Conservation (phyloP, 2,329 filamentous ascomycete genomes). For the Acrocalymma vagum region DNA sequence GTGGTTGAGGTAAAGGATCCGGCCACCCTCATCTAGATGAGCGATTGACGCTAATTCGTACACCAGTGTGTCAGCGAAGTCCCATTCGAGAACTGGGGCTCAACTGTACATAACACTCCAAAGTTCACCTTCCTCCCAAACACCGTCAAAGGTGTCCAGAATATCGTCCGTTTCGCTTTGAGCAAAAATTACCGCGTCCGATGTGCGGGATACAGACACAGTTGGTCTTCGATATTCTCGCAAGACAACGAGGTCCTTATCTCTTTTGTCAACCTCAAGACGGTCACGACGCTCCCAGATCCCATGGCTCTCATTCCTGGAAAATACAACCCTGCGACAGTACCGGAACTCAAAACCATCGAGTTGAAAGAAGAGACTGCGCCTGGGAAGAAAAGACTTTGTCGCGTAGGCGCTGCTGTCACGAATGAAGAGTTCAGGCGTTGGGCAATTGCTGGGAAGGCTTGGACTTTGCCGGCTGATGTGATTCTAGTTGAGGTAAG, state of each 20-base stretch:
- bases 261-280: constrained; percentile 51
- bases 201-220: constrained; percentile 55
- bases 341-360: constrained; percentile 52
- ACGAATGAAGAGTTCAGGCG: constrained; percentile 58
- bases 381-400: constrained; percentile 43
- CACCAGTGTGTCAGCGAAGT: constrained; percentile 24
- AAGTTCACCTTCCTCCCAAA: constrained; percentile 53
- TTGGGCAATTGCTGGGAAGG: constrained; percentile 53
- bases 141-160: constrained; percentile 51
- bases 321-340: constrained; percentile 24
- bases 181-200: constrained; percentile 48
- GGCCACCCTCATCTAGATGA: constrained; percentile 2
- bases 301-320: constrained; percentile 31
- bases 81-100: constrained; percentile 54
- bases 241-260: constrained; percentile 53
- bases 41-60: background rate
- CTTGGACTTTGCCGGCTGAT: constrained; percentile 55
- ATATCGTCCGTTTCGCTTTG: constrained; percentile 51
- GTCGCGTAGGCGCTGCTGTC: constrained; percentile 53
- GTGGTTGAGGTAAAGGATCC: constrained; percentile 48
- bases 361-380: constrained; percentile 38
- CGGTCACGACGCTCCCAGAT: constrained; percentile 51
- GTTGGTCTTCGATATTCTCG: constrained; percentile 53
- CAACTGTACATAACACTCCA: constrained; percentile 50
- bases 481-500: constrained; percentile 55